Conservation (phyloP, 2,329 filamentous ascomycete species). For the Arthroderma uncinatum region DNA sequence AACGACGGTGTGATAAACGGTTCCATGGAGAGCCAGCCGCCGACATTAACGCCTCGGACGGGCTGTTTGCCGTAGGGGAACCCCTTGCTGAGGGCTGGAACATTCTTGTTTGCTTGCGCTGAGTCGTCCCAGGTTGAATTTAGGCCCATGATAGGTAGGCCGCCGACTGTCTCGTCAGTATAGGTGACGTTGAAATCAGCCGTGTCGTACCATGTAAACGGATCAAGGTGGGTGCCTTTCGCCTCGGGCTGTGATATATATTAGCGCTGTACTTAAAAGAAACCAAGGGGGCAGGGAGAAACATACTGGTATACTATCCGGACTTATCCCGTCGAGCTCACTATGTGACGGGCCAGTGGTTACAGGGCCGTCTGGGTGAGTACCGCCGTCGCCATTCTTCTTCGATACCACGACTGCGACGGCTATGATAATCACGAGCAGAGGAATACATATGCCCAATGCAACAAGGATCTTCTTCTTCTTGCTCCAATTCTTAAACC, state of each 20-base stretch:
- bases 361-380: conserved; percentile 20
- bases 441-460: conserved; percentile 41
- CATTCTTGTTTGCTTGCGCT: conserved; percentile 61
- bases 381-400: conserved; percentile 38
- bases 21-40: conserved; percentile 87
- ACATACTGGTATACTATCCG: conserved; percentile 47
- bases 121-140: conserved; percentile 79
- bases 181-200: conserved; percentile 90
- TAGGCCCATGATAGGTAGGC: conserved; percentile 82
- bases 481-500: conserved; percentile 30
- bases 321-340: conserved; percentile 44
- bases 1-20: conserved; percentile 92
- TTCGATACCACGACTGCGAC: conserved; percentile 56
- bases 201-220: conserved; percentile 84
- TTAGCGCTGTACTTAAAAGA: conserved; percentile 12
- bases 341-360: conserved; percentile 28
- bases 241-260: conserved; percentile 38
- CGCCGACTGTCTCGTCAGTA: conserved; percentile 71
- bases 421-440: conserved; percentile 57
- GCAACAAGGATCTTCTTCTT: conserved; percentile 44
- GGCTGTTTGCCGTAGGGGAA: conserved; percentile 73
- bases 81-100: conserved; percentile 61
- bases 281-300: neutral
- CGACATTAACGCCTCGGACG: conserved; percentile 81
- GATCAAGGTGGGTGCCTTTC: conserved; percentile 69